Percentiles rank a stretch among this genome's conserved stretches.
Evolutionary conservation across 176 grass and related monocot genomes (phyloP).

Genomic region (Eragrostis nindensis): DNA sequence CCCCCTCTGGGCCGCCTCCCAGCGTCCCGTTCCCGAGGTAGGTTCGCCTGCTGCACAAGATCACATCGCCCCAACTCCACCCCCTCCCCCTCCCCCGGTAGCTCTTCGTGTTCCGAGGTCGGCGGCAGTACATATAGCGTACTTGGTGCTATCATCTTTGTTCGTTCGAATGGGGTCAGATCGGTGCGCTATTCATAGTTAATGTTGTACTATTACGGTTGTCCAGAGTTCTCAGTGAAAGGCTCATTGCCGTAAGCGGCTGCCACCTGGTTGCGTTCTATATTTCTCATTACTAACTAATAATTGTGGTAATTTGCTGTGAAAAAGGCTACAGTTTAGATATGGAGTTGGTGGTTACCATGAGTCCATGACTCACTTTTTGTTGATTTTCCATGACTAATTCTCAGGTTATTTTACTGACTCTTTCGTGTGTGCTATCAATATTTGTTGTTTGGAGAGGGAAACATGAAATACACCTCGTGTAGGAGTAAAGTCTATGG

Average conservation of each 20-base stretch:
- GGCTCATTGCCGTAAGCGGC: neutral
- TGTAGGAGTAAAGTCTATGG: neutral
- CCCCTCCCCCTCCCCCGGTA: neutral
- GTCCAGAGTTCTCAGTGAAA: neutral
- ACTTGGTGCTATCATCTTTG: neutral
- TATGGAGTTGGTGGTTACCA: too few relatives aligned
- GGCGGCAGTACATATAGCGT: neutral
- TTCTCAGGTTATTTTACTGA: neutral
- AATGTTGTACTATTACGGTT: neutral
- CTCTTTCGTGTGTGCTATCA: neutral
- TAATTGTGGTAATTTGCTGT: too few relatives aligned
- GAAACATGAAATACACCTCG: neutral
- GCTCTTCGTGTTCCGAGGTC: neutral
- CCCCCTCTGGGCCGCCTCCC: slow-evolving; percentile 42
- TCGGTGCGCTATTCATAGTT: neutral
- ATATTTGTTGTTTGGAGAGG: neutral
- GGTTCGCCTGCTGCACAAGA: neutral
- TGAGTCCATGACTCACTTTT: too few relatives aligned
- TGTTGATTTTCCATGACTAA: neutral
- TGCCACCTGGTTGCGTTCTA: neutral
- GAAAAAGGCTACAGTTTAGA: neutral
- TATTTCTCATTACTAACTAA: neutral
- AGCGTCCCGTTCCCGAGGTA: slow-evolving; percentile 63
- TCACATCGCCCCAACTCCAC: too few relatives aligned
- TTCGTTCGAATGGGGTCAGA: neutral